Conservation (phyloP, 768 basidiomycete species). For the Dioszegia crocea region DNA sequence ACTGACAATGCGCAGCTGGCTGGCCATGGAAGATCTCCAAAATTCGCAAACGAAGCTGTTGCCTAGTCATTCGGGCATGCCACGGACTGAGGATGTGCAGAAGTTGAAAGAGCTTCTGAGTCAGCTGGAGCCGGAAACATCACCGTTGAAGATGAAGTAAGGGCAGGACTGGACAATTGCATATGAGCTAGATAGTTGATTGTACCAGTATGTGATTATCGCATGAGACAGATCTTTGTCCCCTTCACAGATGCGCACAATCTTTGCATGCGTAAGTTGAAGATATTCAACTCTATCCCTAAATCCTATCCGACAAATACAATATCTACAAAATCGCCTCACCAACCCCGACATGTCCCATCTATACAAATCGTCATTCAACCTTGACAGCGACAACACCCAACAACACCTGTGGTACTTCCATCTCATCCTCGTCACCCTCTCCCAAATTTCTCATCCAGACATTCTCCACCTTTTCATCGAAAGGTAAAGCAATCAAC, state of each 20-base stretch:
- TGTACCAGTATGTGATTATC: neutral
- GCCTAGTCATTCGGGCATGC: slow-evolving; percentile 18
- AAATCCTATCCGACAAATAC: neutral
- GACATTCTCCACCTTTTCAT: slow-evolving; percentile 16
- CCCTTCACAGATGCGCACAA: neutral
- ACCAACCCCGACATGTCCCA: too few species aligned
- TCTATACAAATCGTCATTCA: neutral
- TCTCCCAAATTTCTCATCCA: slow-evolving; percentile 4
- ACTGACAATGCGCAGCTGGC: slow-evolving; percentile 26
- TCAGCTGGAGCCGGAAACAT: slow-evolving; percentile 38
- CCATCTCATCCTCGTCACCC: slow-evolving; percentile 15
- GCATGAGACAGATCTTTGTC: too few species aligned
- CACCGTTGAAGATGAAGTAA: slow-evolving; percentile 21
- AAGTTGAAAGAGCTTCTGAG: slow-evolving; percentile 32
- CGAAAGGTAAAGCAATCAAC: slow-evolving; percentile 34
- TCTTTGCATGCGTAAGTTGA: neutral
- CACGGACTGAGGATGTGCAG: slow-evolving; percentile 37
- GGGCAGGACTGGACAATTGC: neutral
- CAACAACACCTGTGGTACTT: slow-evolving; percentile 33
- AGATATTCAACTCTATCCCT: neutral
- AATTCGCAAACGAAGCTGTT: slow-evolving; percentile 3
- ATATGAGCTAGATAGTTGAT: neutral
- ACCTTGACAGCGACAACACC: slow-evolving; percentile 21
- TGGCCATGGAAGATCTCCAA: slow-evolving; percentile 42
- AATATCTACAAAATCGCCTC: neutral